Evolutionary conservation across 2,329 filamentous ascomycete species (phyloP).

Genomic region (Dactylellina sp.): DNA sequence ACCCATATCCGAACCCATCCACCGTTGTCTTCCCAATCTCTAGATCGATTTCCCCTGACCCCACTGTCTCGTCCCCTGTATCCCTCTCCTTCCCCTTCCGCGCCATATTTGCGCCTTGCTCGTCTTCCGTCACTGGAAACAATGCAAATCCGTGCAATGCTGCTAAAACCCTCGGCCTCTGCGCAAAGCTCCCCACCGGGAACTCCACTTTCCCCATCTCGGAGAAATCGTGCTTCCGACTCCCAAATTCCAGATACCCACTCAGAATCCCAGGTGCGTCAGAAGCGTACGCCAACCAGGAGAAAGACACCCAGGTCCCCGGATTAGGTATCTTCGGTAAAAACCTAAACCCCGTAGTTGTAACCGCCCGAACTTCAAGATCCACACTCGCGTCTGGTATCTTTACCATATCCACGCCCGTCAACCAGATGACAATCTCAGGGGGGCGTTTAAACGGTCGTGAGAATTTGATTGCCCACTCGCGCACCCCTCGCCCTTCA

Average conservation of each 20-base stretch:
- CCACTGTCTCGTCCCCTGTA: background rate
- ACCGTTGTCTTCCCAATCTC: constrained; percentile 45
- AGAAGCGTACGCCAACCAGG: constrained; percentile 43
- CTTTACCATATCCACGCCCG: constrained; percentile 36
- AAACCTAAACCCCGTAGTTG: constrained; percentile 46
- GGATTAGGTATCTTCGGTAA: constrained; percentile 42
- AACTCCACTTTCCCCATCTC: constrained; percentile 45
- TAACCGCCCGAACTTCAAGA: constrained; percentile 44
- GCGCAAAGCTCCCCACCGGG: constrained; percentile 33
- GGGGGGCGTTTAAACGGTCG: constrained; percentile 28
- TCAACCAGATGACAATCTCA: constrained; percentile 52
- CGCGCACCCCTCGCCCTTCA: constrained; percentile 47
- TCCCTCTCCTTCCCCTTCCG: background rate
- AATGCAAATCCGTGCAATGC: constrained; percentile 42
- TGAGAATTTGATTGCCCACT: constrained; percentile 52
- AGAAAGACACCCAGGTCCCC: constrained; percentile 50
- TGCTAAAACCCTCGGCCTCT: constrained; percentile 49
- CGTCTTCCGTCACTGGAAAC: constrained; percentile 32
- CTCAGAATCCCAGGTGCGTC: constrained; percentile 39
- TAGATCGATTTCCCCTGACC: constrained; percentile 25
- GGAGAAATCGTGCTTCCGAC: constrained; percentile 26
- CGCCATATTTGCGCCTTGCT: background rate
- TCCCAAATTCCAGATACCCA: constrained; percentile 48
- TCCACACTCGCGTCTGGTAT: constrained; percentile 32
- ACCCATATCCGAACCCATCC: constrained; percentile 45